phyloP scores from a whole-genome alignment of 1,284 basidiomycete genomes.

The Leccinum colubrinum region DNA sequence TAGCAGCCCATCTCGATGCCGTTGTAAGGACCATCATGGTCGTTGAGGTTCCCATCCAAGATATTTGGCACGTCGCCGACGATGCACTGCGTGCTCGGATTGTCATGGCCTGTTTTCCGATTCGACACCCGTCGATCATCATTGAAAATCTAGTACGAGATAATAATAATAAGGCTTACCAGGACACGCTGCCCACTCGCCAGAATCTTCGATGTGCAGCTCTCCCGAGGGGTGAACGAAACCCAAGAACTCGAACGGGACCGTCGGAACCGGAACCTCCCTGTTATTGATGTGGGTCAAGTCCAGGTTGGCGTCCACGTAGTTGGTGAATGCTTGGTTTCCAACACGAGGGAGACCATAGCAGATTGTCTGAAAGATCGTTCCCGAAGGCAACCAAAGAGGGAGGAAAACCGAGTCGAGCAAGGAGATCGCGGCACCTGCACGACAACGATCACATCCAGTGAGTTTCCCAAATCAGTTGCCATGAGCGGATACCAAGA shows the following conservation, averaged over 20 bases:
- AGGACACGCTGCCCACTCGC: conserved; percentile 47
- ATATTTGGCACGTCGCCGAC: conserved; percentile 50
- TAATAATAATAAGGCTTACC: conserved; percentile 27
- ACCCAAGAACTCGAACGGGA: conserved; percentile 50
- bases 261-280: conserved; percentile 47
- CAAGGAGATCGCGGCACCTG: conserved; percentile 50
- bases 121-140: not conserved
- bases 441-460: not conserved
- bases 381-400: conserved; percentile 35
- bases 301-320: conserved; percentile 47
- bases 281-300: conserved; percentile 54
- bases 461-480: not conserved
- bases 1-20: not conserved
- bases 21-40: not conserved
- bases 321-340: conserved; percentile 60
- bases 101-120: conserved; percentile 50
- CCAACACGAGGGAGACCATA: conserved; percentile 68
- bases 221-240: conserved; percentile 59
- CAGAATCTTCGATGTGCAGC: conserved; percentile 51
- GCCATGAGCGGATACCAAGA: not conserved
- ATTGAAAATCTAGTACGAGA: not conserved
- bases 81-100: conserved; percentile 48
- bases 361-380: conserved; percentile 35
- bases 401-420: conserved; percentile 45
- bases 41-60: conserved; percentile 35